Percentiles rank a stretch among this genome's conserved stretches.
phyloP scores from a whole-genome alignment of 768 basidiomycete species.

The Russula lepida region DNA sequence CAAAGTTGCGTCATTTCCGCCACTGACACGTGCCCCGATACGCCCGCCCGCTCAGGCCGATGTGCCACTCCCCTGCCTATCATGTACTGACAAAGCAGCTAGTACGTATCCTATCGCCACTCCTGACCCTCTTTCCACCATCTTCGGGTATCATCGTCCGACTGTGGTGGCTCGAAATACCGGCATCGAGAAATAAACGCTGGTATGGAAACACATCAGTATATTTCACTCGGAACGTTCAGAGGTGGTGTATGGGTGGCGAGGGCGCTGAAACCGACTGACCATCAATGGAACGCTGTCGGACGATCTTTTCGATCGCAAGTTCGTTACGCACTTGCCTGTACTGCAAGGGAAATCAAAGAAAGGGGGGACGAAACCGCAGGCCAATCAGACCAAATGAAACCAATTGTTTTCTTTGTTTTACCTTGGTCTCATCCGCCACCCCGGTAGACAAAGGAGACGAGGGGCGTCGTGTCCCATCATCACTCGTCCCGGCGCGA shows the following conservation, averaged over 20 bases:
- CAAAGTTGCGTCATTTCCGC: constrained; percentile 11
- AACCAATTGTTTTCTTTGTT: constrained; percentile 10
- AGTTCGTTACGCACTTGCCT: constrained; percentile 72
- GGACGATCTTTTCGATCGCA: constrained; percentile 61
- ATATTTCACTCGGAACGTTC: background rate
- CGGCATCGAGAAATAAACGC: constrained; percentile 74
- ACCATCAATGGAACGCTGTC: constrained; percentile 66
- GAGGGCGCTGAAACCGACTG: constrained; percentile 26
- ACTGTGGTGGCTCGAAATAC: constrained; percentile 61
- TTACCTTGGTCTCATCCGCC: constrained; percentile 64
- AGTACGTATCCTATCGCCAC: background rate
- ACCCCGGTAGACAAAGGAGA: constrained; percentile 39
- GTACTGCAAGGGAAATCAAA: constrained; percentile 34
- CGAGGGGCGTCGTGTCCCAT: constrained; percentile 27
- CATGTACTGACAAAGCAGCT: background rate
- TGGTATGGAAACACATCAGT: constrained; percentile 26
- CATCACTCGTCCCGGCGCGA: constrained; percentile 30
- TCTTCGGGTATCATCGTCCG: constrained; percentile 47
- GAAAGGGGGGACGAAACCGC: background rate
- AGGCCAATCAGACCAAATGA: background rate
- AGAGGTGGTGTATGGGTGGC: background rate
- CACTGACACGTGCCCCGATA: constrained; percentile 2
- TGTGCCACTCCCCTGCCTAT: background rate
- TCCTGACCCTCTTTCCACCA: constrained; percentile 42
- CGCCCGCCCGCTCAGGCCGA: background rate